Conservation (phyloP, 257 asterid genomes). For the Lantana camara region DNA sequence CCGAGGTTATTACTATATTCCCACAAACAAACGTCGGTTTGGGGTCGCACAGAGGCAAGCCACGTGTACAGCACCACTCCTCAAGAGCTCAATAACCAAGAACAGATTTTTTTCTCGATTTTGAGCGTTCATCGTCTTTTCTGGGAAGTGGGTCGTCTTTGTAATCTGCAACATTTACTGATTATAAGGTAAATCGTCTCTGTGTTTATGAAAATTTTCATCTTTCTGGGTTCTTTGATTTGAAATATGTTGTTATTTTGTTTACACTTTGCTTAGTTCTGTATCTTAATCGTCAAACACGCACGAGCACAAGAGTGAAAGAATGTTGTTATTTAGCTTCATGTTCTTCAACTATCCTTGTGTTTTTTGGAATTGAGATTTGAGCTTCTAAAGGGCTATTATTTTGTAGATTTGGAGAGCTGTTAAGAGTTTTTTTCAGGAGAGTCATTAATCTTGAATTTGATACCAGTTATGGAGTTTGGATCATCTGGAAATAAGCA, state of each 20-base stretch:
- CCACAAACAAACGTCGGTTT: slow-evolving; percentile 9
- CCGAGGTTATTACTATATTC: slow-evolving; percentile 18
- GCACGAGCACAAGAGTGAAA: neutral
- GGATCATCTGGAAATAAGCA: slow-evolving; percentile 19
- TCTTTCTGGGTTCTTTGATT: neutral
- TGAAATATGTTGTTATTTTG: neutral
- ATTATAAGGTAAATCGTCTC: neutral
- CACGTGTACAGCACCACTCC: slow-evolving; percentile 31
- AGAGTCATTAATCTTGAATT: slow-evolving; percentile 3
- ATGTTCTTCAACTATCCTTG: neutral
- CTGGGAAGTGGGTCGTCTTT: slow-evolving; percentile 3
- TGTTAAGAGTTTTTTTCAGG: neutral
- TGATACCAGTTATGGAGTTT: slow-evolving; percentile 33
- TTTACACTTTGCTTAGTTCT: slow-evolving; percentile 3
- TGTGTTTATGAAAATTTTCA: neutral
- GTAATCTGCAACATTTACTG: neutral
- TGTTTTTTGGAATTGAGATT: no score
- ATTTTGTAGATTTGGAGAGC: slow-evolving; percentile 20
- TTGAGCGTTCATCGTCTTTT: neutral
- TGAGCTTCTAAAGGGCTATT: neutral
- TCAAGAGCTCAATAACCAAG: neutral
- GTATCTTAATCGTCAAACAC: neutral
- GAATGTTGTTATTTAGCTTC: neutral
- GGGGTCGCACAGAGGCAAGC: slow-evolving; percentile 29
- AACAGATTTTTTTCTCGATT: neutral